phyloP scores from a whole-genome alignment of 2,329 filamentous ascomycete genomes.

The Aspergillus bombycis region DNA sequence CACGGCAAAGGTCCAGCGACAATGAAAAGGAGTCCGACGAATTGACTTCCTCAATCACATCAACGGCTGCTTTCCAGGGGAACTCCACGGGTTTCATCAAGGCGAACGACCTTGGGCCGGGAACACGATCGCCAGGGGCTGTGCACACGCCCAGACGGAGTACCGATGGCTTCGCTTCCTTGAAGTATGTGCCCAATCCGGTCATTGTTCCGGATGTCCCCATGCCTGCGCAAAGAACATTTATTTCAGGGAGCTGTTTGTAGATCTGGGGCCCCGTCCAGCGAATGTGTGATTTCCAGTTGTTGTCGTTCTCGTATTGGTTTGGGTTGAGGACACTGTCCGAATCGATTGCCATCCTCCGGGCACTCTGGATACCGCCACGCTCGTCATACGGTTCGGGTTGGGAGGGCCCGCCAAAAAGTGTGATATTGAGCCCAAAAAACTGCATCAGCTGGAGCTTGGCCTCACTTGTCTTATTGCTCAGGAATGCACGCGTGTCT shows the following conservation, averaged over 20 bases:
- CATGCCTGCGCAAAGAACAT: constrained; percentile 60
- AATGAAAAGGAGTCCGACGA: constrained; percentile 57
- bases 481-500: constrained; percentile 59
- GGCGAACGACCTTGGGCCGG: constrained; percentile 59
- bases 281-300: constrained; percentile 52
- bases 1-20: constrained; percentile 58
- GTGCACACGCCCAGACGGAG: constrained; percentile 55
- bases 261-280: constrained; percentile 65
- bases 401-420: constrained; percentile 63
- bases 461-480: constrained; percentile 60
- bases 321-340: constrained; percentile 55
- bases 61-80: constrained; percentile 60
- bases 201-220: constrained; percentile 60
- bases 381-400: constrained; percentile 58
- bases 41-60: constrained; percentile 60
- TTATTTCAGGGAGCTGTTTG: constrained; percentile 60
- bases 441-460: constrained; percentile 62
- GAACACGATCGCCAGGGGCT: constrained; percentile 59
- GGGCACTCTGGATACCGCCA: constrained; percentile 57
- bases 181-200: constrained; percentile 56
- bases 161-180: constrained; percentile 47
- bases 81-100: constrained; percentile 57
- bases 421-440: constrained; percentile 60
- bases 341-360: constrained; percentile 46
- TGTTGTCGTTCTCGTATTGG: constrained; percentile 59